Conservation (phyloP, 2,329 filamentous ascomycete genomes). For the Colletotrichum endophyticum region DNA sequence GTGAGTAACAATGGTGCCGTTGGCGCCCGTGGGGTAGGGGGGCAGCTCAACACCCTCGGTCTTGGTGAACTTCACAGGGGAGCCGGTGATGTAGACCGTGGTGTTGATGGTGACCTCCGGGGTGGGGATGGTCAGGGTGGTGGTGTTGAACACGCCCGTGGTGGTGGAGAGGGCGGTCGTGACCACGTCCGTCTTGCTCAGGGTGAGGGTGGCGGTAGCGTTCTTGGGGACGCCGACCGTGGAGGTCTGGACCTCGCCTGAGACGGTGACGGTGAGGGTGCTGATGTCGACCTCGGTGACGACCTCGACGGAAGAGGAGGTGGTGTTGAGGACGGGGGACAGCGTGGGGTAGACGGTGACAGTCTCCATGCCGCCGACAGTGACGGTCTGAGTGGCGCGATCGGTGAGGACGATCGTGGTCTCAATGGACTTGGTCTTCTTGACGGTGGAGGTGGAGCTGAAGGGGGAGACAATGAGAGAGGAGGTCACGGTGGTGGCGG, state of each 20-base stretch:
- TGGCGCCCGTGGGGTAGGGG: slow-evolving; percentile 24
- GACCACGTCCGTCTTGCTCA: slow-evolving; percentile 12
- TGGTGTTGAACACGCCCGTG: slow-evolving; percentile 15
- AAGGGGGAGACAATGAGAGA: neutral
- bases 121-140: neutral
- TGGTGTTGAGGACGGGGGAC: slow-evolving; percentile 19
- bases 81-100: slow-evolving; percentile 27
- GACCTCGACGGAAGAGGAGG: slow-evolving; percentile 24
- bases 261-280: slow-evolving; percentile 31
- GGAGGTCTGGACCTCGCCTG: slow-evolving; percentile 20
- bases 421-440: neutral
- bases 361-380: neutral
- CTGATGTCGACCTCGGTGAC: slow-evolving; percentile 30
- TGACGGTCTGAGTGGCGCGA: slow-evolving; percentile 16
- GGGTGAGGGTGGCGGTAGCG: slow-evolving; percentile 36
- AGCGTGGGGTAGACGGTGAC: neutral
- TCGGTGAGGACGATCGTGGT: slow-evolving; percentile 16
- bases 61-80: slow-evolving; percentile 17
- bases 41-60: slow-evolving; percentile 27
- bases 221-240: slow-evolving; percentile 17
- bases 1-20: slow-evolving; percentile 22
- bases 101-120: slow-evolving; percentile 1
- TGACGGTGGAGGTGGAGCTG: neutral
- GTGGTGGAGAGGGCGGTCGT: slow-evolving; percentile 16
- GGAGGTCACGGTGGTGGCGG: neutral